Base-by-base conservation (phyloP, 2,329 filamentous ascomycete species). In the Paraphoma sp. region DNA sequence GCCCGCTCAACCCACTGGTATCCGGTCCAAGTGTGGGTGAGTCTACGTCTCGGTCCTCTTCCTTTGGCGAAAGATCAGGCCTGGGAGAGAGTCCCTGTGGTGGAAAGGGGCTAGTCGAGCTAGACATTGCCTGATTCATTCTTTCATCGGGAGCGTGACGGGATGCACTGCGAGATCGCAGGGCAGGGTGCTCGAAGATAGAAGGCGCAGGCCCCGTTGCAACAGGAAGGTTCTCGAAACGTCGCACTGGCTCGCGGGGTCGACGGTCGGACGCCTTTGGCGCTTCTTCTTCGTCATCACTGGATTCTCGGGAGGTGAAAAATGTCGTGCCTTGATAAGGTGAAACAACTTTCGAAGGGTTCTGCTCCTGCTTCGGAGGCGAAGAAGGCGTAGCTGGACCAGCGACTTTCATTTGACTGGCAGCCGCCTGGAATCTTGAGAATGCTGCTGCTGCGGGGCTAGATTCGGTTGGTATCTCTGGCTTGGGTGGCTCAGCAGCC, bases 21-120 rank as follows among this genome's bases (percentile, higher is more conserved):
- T 81, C 81, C 0, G 90, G 89, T 1, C 90, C 90, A 6, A 97
- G 79, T 0, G 92, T 96, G 0, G 93, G 93, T 0, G 93, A 96
- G 68, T 96, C 92, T 17, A 79, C 51, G n/a, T 74, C 76, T 6
- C 56, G 53, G 33, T 67, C 69, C 18, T 68, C 62, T 2, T 57
- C 38, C 18, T 68, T 60, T 7, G 42, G 48, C 12, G 57, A 53
- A 14, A 54, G 7, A 14, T 63, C 59, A 52, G 65, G 47, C 10
- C 57, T 57, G 9, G 56, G 54, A 4, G 58, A 60, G 1, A 48
- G 44, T 23, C 28, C 41, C 16, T 45, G 53, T 45, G 52, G 31
- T 38, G 40, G 47, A 3, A 9, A 7, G 3, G 5, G 40, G 16
- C 40, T 16, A n/a, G 8, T 16, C 16, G 40, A 42, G 40, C 14